phyloP scores from a whole-genome alignment of 2,329 filamentous ascomycete species.

The Cytospora schulzeri region DNA sequence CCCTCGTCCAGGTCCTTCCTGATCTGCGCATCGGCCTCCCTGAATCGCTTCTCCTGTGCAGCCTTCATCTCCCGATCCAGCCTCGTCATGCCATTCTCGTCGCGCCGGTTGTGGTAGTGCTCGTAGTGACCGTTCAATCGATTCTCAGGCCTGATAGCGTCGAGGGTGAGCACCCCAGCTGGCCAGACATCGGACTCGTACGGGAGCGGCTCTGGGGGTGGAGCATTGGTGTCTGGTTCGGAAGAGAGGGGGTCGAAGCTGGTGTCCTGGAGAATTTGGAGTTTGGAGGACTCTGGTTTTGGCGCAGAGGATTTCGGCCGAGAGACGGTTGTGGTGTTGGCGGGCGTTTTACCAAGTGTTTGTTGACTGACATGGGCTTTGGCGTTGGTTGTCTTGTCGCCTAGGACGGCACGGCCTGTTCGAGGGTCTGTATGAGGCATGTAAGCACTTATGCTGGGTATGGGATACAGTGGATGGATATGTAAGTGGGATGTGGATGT shows the following conservation, averaged over 20 bases:
- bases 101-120: constrained; percentile 63
- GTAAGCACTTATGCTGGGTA: constrained; percentile 14
- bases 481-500: background rate
- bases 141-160: constrained; percentile 60
- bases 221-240: constrained; percentile 39
- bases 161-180: constrained; percentile 56
- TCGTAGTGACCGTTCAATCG: constrained; percentile 63
- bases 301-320: constrained; percentile 60
- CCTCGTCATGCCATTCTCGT: constrained; percentile 66
- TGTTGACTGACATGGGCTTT: constrained; percentile 73
- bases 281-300: constrained; percentile 57
- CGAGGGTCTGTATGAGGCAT: constrained; percentile 54
- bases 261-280: constrained; percentile 62
- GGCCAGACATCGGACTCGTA: constrained; percentile 73
- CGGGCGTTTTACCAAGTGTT: constrained; percentile 58
- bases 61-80: constrained; percentile 63
- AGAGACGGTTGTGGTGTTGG: constrained; percentile 60
- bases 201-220: constrained; percentile 48
- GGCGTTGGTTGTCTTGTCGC: constrained; percentile 95
- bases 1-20: constrained; percentile 65
- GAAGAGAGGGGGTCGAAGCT: constrained; percentile 49
- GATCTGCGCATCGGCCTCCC: constrained; percentile 67
- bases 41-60: constrained; percentile 51
- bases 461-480: background rate
- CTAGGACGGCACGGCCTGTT: constrained; percentile 73